Evolutionary conservation across 306 rosid genomes (phyloP).

Genomic region (Chamaecrista fasciculata): DNA sequence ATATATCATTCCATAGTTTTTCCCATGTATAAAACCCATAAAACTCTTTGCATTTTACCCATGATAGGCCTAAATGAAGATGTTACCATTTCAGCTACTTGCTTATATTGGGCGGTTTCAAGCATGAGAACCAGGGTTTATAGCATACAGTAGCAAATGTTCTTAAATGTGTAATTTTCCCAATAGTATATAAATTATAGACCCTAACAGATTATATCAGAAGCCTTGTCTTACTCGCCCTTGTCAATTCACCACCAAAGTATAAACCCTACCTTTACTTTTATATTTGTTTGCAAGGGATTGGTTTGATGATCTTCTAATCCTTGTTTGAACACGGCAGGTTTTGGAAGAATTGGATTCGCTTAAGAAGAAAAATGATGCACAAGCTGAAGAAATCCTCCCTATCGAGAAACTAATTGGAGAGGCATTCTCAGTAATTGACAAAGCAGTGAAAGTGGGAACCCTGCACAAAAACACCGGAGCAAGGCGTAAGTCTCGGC

Average conservation of each 20-base stretch:
- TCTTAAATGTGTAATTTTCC: not conserved
- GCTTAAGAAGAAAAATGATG: conserved; percentile 77
- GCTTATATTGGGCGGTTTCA: not conserved
- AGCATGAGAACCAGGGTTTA: not conserved
- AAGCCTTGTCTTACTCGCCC: conserved; percentile 10
- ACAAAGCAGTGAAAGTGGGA: conserved; percentile 92
- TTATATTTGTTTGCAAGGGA: conserved; percentile 1
- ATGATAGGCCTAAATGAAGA: not conserved
- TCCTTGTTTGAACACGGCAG: conserved; percentile 47
- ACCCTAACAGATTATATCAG: not conserved
- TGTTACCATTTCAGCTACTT: not conserved
- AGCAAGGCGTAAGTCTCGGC: conserved; percentile 86
- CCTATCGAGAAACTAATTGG: conserved; percentile 84
- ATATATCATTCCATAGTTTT: not conserved
- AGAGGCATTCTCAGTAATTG: conserved; percentile 86
- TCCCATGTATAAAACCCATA: not conserved
- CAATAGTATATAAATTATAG: not conserved
- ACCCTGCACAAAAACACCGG: conserved; percentile 88
- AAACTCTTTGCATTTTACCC: not conserved
- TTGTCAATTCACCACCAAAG: not conserved
- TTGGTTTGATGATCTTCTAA: conserved; percentile 1
- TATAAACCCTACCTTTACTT: too few species aligned
- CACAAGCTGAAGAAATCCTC: conserved; percentile 68
- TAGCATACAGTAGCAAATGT: not conserved
- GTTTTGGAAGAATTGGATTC: conserved; percentile 81